Percentiles rank a stretch among this genome's conserved stretches.
Conservation (phyloP, 495 filamentous ascomycete species). For the Penicillium robsamsonii region DNA sequence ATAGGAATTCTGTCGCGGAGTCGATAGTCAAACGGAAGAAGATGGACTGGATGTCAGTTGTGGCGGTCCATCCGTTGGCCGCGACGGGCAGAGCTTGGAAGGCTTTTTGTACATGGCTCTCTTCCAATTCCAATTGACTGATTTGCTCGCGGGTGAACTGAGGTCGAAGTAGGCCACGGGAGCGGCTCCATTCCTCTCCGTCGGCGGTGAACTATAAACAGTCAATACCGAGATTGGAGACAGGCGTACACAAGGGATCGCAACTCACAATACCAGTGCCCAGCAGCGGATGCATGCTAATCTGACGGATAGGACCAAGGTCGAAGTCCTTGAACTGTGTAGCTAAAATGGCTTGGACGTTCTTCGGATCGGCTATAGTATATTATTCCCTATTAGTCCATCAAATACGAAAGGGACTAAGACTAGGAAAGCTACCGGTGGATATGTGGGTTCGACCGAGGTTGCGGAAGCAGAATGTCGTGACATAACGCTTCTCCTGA, state of each 20-base stretch:
- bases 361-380: slow-evolving; percentile 43
- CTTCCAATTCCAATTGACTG: slow-evolving; percentile 53
- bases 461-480: slow-evolving; percentile 28
- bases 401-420: no score
- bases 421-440: slow-evolving; percentile 24
- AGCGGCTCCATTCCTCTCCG: slow-evolving; percentile 51
- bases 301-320: slow-evolving; percentile 35
- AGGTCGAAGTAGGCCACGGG: slow-evolving; percentile 53
- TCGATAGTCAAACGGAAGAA: slow-evolving; percentile 68
- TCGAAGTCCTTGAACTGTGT: slow-evolving; percentile 55
- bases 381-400: no score
- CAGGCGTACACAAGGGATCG: background rate
- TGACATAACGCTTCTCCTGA: slow-evolving; percentile 30
- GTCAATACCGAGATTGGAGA: slow-evolving; percentile 5
- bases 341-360: slow-evolving; percentile 53
- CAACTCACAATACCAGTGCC: slow-evolving; percentile 48
- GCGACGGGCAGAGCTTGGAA: slow-evolving; percentile 37
- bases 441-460: slow-evolving; percentile 31
- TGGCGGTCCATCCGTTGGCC: slow-evolving; percentile 41
- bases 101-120: slow-evolving; percentile 48
- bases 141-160: slow-evolving; percentile 55
- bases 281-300: slow-evolving; percentile 39
- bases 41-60: slow-evolving; percentile 55
- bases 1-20: slow-evolving; percentile 65
- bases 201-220: slow-evolving; percentile 45